Conservation (phyloP, 176 grass and related monocot genomes). For the Carex scoparia region DNA sequence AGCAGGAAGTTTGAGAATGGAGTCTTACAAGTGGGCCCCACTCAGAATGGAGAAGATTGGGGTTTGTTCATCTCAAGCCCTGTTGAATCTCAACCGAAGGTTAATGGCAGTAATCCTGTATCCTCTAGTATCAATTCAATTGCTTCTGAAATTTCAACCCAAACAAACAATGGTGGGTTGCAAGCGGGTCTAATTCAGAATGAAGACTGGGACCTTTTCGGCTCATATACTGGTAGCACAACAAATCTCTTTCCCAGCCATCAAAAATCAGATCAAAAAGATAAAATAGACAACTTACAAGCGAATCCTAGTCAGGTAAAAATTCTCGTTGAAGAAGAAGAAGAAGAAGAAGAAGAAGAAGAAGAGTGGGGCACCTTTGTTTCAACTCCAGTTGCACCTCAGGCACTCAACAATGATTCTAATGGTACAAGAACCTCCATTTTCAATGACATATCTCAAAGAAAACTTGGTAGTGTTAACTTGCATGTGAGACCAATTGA, state of each 20-base stretch:
- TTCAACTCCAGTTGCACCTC: conserved; percentile 17
- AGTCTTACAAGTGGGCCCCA: background rate
- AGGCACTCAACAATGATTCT: background rate
- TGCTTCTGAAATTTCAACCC: background rate
- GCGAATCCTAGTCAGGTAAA: background rate
- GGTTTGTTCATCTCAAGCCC: background rate
- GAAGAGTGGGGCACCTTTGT: conserved; percentile 25
- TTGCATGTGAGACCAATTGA: conserved; percentile 1
- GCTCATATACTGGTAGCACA: background rate
- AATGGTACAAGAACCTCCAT: background rate
- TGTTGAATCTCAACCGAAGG: background rate
- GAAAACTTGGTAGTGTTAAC: conserved; percentile 8
- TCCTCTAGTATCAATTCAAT: background rate
- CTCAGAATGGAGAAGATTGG: conserved; percentile 16
- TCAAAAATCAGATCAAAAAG: background rate
- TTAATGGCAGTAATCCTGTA: background rate
- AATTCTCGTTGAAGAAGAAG: background rate
- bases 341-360: conserved; percentile 8
- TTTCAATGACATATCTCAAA: conserved; percentile 1
- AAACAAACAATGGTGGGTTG: conserved; percentile 8
- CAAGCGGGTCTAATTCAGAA: background rate
- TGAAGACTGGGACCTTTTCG: conserved; percentile 6
- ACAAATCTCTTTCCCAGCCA: background rate
- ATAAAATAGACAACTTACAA: background rate
- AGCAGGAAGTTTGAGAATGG: conserved; percentile 1